phyloP scores from a whole-genome alignment of 768 basidiomycete genomes.

The Mycena kentingensis region DNA sequence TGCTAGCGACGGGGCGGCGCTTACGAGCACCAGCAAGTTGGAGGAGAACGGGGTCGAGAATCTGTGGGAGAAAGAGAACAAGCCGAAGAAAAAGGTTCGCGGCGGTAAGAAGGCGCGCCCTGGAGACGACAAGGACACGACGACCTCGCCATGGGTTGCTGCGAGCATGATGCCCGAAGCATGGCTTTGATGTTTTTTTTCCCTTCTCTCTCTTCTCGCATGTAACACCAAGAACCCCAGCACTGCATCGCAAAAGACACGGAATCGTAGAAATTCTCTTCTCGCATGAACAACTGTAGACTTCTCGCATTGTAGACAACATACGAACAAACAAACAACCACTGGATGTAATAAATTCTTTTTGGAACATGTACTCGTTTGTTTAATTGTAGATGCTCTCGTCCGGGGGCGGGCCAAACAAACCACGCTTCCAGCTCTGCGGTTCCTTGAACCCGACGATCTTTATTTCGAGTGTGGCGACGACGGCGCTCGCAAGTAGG shows the following conservation, averaged over 20 bases:
- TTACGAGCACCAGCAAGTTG: background rate
- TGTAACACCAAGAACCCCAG: constrained; percentile 3
- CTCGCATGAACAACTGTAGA: background rate
- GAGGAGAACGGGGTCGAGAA: constrained; percentile 11
- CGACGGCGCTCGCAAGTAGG: constrained; percentile 55
- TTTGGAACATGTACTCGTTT: background rate
- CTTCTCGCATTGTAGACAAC: background rate
- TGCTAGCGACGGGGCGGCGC: constrained; percentile 7
- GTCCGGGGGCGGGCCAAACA: constrained; percentile 76
- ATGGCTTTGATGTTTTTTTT: constrained; percentile 13
- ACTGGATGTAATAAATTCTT: constrained; percentile 1
- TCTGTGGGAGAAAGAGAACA: constrained; percentile 22
- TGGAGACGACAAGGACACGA: background rate
- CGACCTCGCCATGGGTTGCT: constrained; percentile 20
- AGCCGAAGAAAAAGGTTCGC: constrained; percentile 16
- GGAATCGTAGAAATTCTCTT: no score
- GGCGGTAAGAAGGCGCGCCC: constrained; percentile 10
- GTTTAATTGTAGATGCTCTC: constrained; percentile 68
- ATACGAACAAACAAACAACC: background rate
- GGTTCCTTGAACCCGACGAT: constrained; percentile 42
- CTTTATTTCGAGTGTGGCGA: constrained; percentile 48
- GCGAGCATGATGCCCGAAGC: constrained; percentile 16
- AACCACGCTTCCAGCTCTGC: constrained; percentile 63
- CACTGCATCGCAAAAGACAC: background rate
- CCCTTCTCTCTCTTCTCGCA: constrained; percentile 5